Base-by-base conservation (phyloP, 2,329 filamentous ascomycete genomes). In the Tolypocladium guangdongense region DNA sequence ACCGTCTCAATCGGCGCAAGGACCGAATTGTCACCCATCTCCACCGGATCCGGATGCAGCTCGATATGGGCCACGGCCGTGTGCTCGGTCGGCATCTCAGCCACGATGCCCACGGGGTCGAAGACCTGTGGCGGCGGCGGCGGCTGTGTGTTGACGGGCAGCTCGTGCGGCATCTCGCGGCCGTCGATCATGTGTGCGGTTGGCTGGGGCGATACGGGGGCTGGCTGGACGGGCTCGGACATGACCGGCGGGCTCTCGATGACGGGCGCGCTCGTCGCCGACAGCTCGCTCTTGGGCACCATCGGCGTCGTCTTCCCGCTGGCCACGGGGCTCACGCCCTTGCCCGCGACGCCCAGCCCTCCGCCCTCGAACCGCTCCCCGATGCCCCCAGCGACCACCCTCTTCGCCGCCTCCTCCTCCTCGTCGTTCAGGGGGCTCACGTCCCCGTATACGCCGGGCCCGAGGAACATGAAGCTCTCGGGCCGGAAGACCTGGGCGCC, bases 391-490 rank as follows among this genome's bases (percentile, higher is more conserved):
- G 63, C 63, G 2, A 62, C 56, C 16, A 54, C 33, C 33, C 57
- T 56, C 53, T 41, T 53, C 36, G 54, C 54, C 12, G 56, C 58
- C 18, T 55, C 58, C 4, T 69, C 69, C 35, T 75, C 71, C 49
- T 74, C 70, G 30, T 72, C 70, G 0, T 57, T 66, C 32, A 74
- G 51, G 0, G 75, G 72, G 46, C 71, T 76, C n/a, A 75, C 64
- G 51, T 78, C 75, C 30, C 61, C 71, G 57, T 74, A 74, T 2
- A 66, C 62, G 2, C 72, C 74, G 0, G 76, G 74, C 0, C 76
- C 77, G 18, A 79, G 69, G 57, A 74, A 79, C 71, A 78, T 78
- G 57, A 80, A 77, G 56, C 68, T 74, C 56, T 78, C 77, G 3
- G 76, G 74, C 55, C 78, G 74, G 55, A 78, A 79, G 54, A 76